A percentile compares a stretch with the other conserved stretches of the same genome.
phyloP scores from a whole-genome alignment of 257 asterid species.

The Phtheirospermum japonicum region DNA sequence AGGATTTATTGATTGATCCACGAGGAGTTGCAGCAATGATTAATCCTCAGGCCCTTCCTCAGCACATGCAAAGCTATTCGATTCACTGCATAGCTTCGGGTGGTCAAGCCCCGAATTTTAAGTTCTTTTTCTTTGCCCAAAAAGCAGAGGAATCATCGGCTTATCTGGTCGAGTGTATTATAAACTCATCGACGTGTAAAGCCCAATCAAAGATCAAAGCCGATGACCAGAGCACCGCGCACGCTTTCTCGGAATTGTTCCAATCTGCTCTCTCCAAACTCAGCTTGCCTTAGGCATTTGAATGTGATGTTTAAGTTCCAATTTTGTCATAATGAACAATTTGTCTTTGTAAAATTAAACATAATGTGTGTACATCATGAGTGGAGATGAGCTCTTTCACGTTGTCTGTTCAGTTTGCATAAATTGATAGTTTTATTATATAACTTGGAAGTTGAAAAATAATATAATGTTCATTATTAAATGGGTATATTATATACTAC shows the following conservation, averaged over 20 bases:
- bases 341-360: slow-evolving; percentile 26
- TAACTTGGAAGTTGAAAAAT: slow-evolving; percentile 6
- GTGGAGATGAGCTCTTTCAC: slow-evolving; percentile 6
- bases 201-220: slow-evolving; percentile 87
- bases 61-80: slow-evolving; percentile 76
- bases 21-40: slow-evolving; percentile 74
- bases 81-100: slow-evolving; percentile 97
- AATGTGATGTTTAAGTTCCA: slow-evolving; percentile 12
- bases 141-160: slow-evolving; percentile 59
- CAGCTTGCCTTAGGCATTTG: slow-evolving; percentile 34
- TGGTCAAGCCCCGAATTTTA: slow-evolving; percentile 88
- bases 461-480: too few relatives aligned
- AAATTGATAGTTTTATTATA: slow-evolving; percentile 13
- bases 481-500: too few relatives aligned
- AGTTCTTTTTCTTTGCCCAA: slow-evolving; percentile 89
- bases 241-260: slow-evolving; percentile 69
- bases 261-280: slow-evolving; percentile 71
- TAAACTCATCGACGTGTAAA: slow-evolving; percentile 76
- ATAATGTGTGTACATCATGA: slow-evolving; percentile 26
- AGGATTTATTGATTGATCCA: slow-evolving; percentile 79
- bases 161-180: slow-evolving; percentile 78
- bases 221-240: slow-evolving; percentile 74
- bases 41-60: slow-evolving; percentile 72
- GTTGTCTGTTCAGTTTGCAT: slow-evolving; percentile 18
- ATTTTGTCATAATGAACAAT: slow-evolving; percentile 31